Evolutionary conservation across 2,329 filamentous ascomycete genomes (phyloP).

Genomic region (Verticillium tricorpus): DNA sequence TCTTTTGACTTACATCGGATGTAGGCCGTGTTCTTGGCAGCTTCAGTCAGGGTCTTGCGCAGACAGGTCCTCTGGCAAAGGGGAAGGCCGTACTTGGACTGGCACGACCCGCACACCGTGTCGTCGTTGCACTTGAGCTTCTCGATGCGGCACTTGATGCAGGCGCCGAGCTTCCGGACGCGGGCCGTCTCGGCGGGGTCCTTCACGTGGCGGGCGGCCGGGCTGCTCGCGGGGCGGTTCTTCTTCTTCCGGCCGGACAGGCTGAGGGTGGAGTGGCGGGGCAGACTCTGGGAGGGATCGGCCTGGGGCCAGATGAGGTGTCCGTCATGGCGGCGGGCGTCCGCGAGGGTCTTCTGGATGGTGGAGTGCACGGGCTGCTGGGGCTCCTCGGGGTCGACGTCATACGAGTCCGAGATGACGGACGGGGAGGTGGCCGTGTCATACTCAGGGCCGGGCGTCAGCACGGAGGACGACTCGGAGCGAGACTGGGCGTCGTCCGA

Average conservation of each 20-base stretch:
- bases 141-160: slow-evolving; percentile 7
- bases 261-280: slow-evolving; percentile 2
- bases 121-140: slow-evolving; percentile 3
- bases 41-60: not conserved
- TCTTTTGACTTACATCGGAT: slow-evolving; percentile 3
- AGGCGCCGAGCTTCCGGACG: slow-evolving; percentile 6
- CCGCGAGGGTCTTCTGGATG: slow-evolving; percentile 1
- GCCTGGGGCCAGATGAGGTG: slow-evolving; percentile 4
- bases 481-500: slow-evolving; percentile 1
- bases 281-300: slow-evolving; percentile 2
- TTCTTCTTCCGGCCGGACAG: slow-evolving; percentile 3
- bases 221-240: slow-evolving; percentile 1
- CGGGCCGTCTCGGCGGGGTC: slow-evolving; percentile 5
- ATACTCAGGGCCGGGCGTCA: slow-evolving; percentile 1
- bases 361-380: not conserved
- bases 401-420: slow-evolving; percentile 4
- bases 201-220: slow-evolving; percentile 4
- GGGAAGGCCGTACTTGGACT: slow-evolving; percentile 1
- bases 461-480: slow-evolving; percentile 2
- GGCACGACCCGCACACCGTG: slow-evolving; percentile 3
- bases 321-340: slow-evolving; percentile 2
- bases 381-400: not conserved
- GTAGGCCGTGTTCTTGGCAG: slow-evolving; percentile 2
- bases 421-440: slow-evolving; percentile 2
- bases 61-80: slow-evolving; percentile 5